These are phyloP conservation scores for Zygnema cylindricum DNA, from an alignment of 139 green algal genomes.

Conservation along the genomic window DNA sequence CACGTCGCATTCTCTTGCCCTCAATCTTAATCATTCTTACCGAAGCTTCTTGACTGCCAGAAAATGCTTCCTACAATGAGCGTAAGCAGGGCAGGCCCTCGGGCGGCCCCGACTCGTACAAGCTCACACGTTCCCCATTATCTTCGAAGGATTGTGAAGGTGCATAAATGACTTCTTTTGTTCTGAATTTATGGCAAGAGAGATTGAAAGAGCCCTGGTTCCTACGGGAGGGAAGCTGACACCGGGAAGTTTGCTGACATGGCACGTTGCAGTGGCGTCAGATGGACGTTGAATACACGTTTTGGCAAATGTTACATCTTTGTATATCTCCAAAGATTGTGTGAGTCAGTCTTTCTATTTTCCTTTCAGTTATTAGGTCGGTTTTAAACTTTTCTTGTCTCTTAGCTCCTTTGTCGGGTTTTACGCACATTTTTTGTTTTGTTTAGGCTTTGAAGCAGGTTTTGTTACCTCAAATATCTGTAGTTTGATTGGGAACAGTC, in stretches of 20 bases:
- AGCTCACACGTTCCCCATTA: constrained; percentile 20
- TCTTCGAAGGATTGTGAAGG: constrained; percentile 31
- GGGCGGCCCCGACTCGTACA: not conserved
- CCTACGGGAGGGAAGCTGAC: not conserved
- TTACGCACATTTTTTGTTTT: not conserved
- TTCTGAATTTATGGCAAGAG: no score
- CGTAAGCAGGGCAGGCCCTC: not conserved
- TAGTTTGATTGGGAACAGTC: no score
- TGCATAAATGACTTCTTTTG: constrained; percentile 16
- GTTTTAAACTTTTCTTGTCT: not conserved
- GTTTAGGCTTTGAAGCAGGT: not conserved
- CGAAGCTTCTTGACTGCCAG: no score
- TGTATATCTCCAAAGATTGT: constrained; percentile 88
- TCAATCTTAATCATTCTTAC: no score
- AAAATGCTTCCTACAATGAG: not conserved
- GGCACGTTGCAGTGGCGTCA: constrained; percentile 64
- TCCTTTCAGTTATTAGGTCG: not conserved
- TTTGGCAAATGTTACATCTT: constrained; percentile 96
- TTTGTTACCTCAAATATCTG: no score
- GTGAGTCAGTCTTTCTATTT: constrained; percentile 57
- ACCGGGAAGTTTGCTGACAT: constrained; percentile 41
- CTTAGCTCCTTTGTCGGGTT: not conserved
- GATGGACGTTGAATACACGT: constrained; percentile 91
- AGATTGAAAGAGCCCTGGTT: not conserved
- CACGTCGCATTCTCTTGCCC: no score